phyloP scores from a whole-genome alignment of 805 yeast genomes.

The Candida quercuum region DNA sequence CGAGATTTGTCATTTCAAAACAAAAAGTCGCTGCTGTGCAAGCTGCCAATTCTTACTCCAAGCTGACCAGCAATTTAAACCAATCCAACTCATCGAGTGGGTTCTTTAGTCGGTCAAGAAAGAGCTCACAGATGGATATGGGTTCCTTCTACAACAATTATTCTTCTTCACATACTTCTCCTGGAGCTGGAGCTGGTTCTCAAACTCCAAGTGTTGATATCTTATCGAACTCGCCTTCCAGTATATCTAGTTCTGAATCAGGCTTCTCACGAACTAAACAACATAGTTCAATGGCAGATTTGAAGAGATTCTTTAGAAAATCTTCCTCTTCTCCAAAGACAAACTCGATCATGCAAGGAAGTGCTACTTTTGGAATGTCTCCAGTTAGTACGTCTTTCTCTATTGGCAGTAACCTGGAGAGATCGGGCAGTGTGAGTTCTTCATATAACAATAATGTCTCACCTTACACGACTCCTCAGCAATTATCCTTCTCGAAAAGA shows the following conservation, averaged over 20 bases:
- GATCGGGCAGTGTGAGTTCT: conserved; percentile 26
- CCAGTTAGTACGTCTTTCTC: conserved; percentile 13
- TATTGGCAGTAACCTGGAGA: conserved; percentile 16
- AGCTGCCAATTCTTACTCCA: conserved; percentile 17
- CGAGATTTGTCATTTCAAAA: conserved; percentile 78
- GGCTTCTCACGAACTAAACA: conserved; percentile 44
- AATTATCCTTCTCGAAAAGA: conserved; percentile 61
- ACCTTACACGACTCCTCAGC: conserved; percentile 32
- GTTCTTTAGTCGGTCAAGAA: conserved; percentile 40
- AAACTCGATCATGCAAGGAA: not conserved
- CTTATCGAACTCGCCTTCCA: conserved; percentile 22
- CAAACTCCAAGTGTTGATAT: conserved; percentile 5
- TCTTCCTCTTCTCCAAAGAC: conserved; percentile 24
- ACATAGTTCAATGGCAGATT: conserved; percentile 75
- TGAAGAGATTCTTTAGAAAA: conserved; percentile 66
- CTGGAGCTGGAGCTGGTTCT: not conserved
- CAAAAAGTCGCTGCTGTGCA: conserved; percentile 47
- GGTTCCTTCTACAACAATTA: conserved; percentile 22
- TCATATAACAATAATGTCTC: conserved; percentile 32
- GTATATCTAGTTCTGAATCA: conserved; percentile 21
- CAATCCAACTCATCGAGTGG: conserved; percentile 30
- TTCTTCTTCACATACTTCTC: conserved; percentile 8
- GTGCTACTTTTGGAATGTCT: conserved; percentile 11
- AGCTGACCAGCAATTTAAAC: conserved; percentile 5
- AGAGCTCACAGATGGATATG: conserved; percentile 28